Conservation (phyloP, 2,329 filamentous ascomycete species). For the Ophiostoma quercus region DNA sequence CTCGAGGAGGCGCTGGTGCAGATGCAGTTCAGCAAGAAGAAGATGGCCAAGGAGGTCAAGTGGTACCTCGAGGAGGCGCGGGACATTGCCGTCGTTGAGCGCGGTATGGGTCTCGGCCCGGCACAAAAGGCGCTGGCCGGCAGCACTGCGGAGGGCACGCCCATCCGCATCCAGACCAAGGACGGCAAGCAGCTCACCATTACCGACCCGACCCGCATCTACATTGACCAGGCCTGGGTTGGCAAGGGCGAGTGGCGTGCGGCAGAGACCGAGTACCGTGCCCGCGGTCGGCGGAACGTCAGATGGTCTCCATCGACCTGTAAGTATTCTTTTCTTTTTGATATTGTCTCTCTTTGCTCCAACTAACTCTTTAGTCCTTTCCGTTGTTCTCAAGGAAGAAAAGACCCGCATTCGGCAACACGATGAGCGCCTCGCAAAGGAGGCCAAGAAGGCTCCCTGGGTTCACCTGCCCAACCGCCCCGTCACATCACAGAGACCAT, state of each 20-base stretch:
- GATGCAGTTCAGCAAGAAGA: slow-evolving; percentile 95
- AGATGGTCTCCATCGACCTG: slow-evolving; percentile 60
- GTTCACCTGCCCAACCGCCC: slow-evolving; percentile 80
- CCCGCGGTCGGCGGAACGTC: slow-evolving; percentile 63
- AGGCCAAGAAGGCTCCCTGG: slow-evolving; percentile 73
- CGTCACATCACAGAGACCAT: slow-evolving; percentile 77
- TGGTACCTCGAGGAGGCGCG: slow-evolving; percentile 75
- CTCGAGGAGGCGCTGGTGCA: slow-evolving; percentile 89
- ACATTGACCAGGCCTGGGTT: slow-evolving; percentile 91
- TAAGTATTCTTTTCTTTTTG: slow-evolving; percentile 43
- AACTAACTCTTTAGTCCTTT: slow-evolving; percentile 52
- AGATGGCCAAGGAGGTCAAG: slow-evolving; percentile 72
- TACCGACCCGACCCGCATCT: slow-evolving; percentile 72
- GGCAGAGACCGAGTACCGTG: slow-evolving; percentile 63
- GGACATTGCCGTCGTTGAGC: slow-evolving; percentile 70
- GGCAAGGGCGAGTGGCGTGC: slow-evolving; percentile 58
- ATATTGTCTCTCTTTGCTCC: background rate
- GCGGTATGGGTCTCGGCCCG: slow-evolving; percentile 74
- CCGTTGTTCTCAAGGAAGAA: slow-evolving; percentile 86
- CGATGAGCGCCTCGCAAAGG: slow-evolving; percentile 71
- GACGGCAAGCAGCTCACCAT: slow-evolving; percentile 68
- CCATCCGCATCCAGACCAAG: slow-evolving; percentile 63
- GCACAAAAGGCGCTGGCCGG: slow-evolving; percentile 32
- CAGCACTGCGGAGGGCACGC: slow-evolving; percentile 34
- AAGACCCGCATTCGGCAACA: slow-evolving; percentile 77